A percentile compares a stretch with the other conserved stretches of the same genome.
Evolutionary conservation across 2,329 filamentous ascomycete species (phyloP).

Genomic region (Huntiella bhutanensis): DNA sequence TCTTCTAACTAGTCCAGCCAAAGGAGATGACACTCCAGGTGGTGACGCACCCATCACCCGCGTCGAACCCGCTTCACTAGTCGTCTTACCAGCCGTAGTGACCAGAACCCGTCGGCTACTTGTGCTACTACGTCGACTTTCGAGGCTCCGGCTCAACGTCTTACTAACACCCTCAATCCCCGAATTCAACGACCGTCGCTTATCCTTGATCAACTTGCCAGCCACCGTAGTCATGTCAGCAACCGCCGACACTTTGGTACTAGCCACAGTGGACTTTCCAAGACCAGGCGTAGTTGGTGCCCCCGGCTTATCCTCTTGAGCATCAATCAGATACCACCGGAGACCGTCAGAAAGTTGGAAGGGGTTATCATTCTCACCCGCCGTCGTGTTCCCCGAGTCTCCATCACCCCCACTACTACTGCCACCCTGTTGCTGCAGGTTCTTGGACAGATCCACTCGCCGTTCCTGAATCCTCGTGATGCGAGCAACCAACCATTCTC

Average conservation of each 20-base stretch:
- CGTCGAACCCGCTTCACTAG: constrained; percentile 40
- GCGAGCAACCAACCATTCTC: constrained; percentile 92
- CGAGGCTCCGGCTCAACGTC: constrained; percentile 69
- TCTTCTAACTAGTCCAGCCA: not conserved
- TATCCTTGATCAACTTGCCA: constrained; percentile 17
- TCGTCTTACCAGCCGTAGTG: constrained; percentile 27
- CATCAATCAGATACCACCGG: constrained; percentile 91
- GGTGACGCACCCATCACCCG: constrained; percentile 25
- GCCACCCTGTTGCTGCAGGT: constrained; percentile 30
- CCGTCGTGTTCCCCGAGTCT: constrained; percentile 32
- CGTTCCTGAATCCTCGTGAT: constrained; percentile 84
- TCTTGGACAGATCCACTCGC: constrained; percentile 78
- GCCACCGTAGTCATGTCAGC: constrained; percentile 44
- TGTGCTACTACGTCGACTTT: constrained; percentile 77
- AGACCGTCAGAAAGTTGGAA: constrained; percentile 91
- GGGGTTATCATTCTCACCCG: constrained; percentile 80
- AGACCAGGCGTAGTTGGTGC: constrained; percentile 84
- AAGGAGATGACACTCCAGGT: constrained; percentile 7
- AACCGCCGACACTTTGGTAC: constrained; percentile 69
- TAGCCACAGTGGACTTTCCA: constrained; percentile 78
- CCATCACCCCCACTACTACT: constrained; percentile 12
- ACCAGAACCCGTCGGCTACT: constrained; percentile 57
- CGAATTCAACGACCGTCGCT: constrained; percentile 29
- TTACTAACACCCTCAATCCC: constrained; percentile 57
- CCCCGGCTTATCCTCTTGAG: constrained; percentile 75